phyloP scores from a whole-genome alignment of 2,329 filamentous ascomycete species.

The Diplodia mutila region DNA sequence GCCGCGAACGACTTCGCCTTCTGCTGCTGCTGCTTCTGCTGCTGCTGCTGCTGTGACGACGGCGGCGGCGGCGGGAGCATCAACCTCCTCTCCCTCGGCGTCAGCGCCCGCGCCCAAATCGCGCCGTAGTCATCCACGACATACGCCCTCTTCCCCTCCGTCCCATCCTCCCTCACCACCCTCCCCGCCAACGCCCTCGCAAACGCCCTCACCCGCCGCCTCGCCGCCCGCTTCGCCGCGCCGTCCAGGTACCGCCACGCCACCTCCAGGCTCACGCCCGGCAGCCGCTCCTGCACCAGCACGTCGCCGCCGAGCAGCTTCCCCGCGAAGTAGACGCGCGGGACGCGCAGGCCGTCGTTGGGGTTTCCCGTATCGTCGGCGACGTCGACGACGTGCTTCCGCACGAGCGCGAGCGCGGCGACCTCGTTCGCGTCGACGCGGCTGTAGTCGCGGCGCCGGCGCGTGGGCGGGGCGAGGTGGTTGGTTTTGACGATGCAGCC shows the following conservation, averaged over 20 bases:
- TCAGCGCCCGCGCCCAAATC: slow-evolving; percentile 19
- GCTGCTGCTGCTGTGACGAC: background rate
- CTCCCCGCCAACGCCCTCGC: background rate
- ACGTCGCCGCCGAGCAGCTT: slow-evolving; percentile 37
- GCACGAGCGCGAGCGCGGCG: slow-evolving; percentile 40
- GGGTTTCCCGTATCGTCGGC: slow-evolving; percentile 31
- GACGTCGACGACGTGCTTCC: slow-evolving; percentile 18
- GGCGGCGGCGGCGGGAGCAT: slow-evolving; percentile 17
- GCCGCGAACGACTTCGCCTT: background rate
- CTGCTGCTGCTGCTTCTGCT: background rate
- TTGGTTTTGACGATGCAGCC: slow-evolving; percentile 28
- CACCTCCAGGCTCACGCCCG: slow-evolving; percentile 43
- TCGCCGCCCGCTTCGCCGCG: slow-evolving; percentile 41
- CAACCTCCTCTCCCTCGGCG: slow-evolving; percentile 6
- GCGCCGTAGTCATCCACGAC: slow-evolving; percentile 16
- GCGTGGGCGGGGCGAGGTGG: slow-evolving; percentile 24
- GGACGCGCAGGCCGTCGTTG: slow-evolving; percentile 37
- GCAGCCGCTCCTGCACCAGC: slow-evolving; percentile 46
- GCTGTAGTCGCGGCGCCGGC: slow-evolving; percentile 40
- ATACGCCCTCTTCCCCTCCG: background rate
- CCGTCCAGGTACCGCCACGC: slow-evolving; percentile 44
- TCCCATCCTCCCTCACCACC: background rate
- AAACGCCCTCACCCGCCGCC: slow-evolving; percentile 39
- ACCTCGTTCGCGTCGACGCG: slow-evolving; percentile 49
- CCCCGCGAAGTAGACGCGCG: slow-evolving; percentile 27